These are phyloP conservation scores for Penicillium dipodomyicola DNA, from an alignment of 495 filamentous ascomycete genomes.

Conservation along the genomic window DNA sequence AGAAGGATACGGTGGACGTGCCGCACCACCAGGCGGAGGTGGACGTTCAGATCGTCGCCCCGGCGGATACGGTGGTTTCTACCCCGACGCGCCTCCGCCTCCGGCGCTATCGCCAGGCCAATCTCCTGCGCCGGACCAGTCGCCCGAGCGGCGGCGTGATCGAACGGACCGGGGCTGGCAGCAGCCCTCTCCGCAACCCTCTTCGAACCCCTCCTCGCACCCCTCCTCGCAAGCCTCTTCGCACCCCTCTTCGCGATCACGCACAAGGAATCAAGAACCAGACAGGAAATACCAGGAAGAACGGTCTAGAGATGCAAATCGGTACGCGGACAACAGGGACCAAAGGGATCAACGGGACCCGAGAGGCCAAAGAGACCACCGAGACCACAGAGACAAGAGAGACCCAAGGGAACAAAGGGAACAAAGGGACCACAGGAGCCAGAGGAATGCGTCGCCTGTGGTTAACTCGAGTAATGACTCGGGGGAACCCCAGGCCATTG, in stretches of 20 bases:
- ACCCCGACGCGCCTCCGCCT: conserved; percentile 35
- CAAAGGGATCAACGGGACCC: conserved; percentile 8
- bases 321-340: conserved; percentile 24
- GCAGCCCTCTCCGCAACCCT: conserved; percentile 21
- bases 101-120: conserved; percentile 26
- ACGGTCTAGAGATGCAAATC: conserved; percentile 23
- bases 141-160: conserved; percentile 40
- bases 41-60: conserved; percentile 36
- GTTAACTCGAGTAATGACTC: conserved; percentile 11
- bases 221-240: conserved; percentile 2
- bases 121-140: conserved; percentile 19
- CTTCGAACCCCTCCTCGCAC: conserved; percentile 31
- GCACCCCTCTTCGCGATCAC: conserved; percentile 34
- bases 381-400: conserved; percentile 16
- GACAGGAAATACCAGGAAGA: conserved; percentile 34
- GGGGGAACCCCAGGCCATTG: conserved; percentile 38
- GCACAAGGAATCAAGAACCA: conserved; percentile 34
- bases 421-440: conserved; percentile 15
- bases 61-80: conserved; percentile 49
- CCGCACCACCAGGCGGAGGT: conserved; percentile 18
- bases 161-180: conserved; percentile 35
- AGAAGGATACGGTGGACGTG: conserved; percentile 35
- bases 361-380: not conserved
- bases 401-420: conserved; percentile 17
- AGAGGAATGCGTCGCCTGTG: conserved; percentile 20